phyloP scores from a whole-genome alignment of 2,329 filamentous ascomycete genomes.

The Lecanicillium sp. region DNA sequence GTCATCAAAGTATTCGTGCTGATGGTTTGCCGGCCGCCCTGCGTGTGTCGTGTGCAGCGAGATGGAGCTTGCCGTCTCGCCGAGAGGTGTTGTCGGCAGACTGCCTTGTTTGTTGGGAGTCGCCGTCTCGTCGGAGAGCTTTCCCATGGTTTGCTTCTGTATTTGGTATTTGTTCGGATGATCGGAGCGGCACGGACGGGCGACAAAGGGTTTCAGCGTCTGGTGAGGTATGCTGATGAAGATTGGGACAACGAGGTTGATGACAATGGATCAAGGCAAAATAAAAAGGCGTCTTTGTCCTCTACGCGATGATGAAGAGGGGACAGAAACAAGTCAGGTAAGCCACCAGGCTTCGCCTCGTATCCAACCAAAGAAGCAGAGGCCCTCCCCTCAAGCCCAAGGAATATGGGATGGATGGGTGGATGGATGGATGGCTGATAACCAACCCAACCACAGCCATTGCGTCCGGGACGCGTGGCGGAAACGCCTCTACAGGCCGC shows the following conservation, averaged over 20 bases:
- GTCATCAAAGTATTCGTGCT: slow-evolving; percentile 26
- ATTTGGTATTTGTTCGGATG: no score
- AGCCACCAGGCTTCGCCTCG: no score
- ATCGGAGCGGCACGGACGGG: no score
- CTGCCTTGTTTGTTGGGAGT: slow-evolving; percentile 8
- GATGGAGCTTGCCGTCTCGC: slow-evolving; percentile 19
- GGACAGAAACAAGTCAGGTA: no score
- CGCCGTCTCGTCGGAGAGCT: slow-evolving; percentile 12
- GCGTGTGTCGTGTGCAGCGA: slow-evolving; percentile 14
- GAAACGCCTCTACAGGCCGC: no score
- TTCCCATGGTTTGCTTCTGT: no score
- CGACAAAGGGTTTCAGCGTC: background rate
- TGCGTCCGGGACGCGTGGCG: background rate
- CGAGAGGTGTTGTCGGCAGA: slow-evolving; percentile 13
- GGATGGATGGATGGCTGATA: background rate
- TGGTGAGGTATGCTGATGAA: background rate
- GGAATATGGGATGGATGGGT: no score
- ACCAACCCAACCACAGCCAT: background rate
- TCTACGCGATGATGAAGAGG: background rate
- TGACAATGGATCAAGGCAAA: background rate
- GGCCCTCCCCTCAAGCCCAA: no score
- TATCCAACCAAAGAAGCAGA: no score
- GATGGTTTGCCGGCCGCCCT: slow-evolving; percentile 6
- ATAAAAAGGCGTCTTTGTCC: background rate
- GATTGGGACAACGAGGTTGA: background rate